Percentiles rank a stretch among this genome's conserved stretches.
Evolutionary conservation across 1,284 basidiomycete genomes (phyloP).

Genomic region (Cerioporus squamosus): DNA sequence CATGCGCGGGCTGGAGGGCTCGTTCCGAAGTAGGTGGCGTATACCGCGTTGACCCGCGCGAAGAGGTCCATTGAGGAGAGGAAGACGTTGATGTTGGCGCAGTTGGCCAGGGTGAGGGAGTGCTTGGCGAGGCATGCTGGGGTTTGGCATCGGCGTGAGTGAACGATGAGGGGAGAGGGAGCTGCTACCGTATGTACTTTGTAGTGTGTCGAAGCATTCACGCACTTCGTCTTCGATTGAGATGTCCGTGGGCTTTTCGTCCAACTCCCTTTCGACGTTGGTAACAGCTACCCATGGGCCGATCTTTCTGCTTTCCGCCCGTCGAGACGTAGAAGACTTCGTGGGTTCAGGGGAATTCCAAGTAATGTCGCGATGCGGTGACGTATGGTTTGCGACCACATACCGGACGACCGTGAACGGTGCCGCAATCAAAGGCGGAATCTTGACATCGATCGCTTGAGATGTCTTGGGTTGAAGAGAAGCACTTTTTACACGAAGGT

Average conservation of each 20-base stretch:
- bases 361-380: not conserved
- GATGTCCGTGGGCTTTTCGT: conserved; percentile 20
- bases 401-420: conserved; percentile 37
- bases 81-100: conserved; percentile 83
- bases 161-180: not conserved
- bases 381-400: conserved; percentile 5
- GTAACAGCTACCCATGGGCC: conserved; percentile 62
- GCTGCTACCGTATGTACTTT: conserved; percentile 54
- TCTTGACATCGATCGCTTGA: conserved; percentile 21
- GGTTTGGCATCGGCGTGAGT: conserved; percentile 6
- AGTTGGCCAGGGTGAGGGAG: conserved; percentile 59
- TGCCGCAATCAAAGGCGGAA: conserved; percentile 61
- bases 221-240: conserved; percentile 66
- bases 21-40: conserved; percentile 82
- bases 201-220: conserved; percentile 60
- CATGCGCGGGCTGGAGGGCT: conserved; percentile 95
- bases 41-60: conserved; percentile 76
- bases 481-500: conserved; percentile 78
- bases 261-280: conserved; percentile 48
- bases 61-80: conserved; percentile 85
- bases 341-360: not conserved
- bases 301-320: conserved; percentile 15
- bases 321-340: too few relatives aligned
- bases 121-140: conserved; percentile 54
- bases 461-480: conserved; percentile 57